Base-by-base conservation (phyloP, 345 rosid genomes). In the Populus alba region DNA sequence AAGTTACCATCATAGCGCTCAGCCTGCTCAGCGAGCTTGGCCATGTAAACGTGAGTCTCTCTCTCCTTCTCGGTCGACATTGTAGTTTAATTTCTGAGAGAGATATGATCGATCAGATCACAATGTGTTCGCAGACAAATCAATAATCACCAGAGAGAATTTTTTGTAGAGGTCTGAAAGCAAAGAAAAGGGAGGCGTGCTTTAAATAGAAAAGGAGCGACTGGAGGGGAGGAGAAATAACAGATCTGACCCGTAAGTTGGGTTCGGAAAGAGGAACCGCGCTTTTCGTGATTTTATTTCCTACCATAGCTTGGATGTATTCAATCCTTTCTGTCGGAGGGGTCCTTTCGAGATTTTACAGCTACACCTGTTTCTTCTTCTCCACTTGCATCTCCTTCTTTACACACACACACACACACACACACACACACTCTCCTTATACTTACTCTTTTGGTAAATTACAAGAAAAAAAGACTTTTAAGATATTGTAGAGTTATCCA, bases 11-110 rank as follows among this genome's bases (percentile, higher is more conserved):
- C 98, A 27, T 95, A 93, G 66, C 98, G 92, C 81, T 95, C 98
- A 71, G 98, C 98, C 85, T 95, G 98, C 37, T 93, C 98, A 37
- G 97, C 85, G 84, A 95, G 98, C 91, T 93, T 95, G 82, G 97
- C 94, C 91, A 93, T 76, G 88, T 92, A 95, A 79, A 95, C 97
- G 20, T 91, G 91, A 15, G 87, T 80, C 79, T 93, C 98, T 51
- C 97, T 84, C 43, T 95, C 98, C 87, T 92, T 95, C 77, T 95
- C 99, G 45, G 85, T 78, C 69, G 97, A 89, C 92, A 90, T 87
- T 47, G 81, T 23, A n/a, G 65, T 23, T 23, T 41, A 5, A 12
- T 8, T 11, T 17, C 3, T 69, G 69, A 38, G 63, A 71, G 76
- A 22, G 66, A 76, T 75, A 23, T n/a, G 57, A 15, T 16, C 3